Base-by-base conservation (phyloP, 1,284 basidiomycete species). In the Singerocomus rubriflavus region DNA sequence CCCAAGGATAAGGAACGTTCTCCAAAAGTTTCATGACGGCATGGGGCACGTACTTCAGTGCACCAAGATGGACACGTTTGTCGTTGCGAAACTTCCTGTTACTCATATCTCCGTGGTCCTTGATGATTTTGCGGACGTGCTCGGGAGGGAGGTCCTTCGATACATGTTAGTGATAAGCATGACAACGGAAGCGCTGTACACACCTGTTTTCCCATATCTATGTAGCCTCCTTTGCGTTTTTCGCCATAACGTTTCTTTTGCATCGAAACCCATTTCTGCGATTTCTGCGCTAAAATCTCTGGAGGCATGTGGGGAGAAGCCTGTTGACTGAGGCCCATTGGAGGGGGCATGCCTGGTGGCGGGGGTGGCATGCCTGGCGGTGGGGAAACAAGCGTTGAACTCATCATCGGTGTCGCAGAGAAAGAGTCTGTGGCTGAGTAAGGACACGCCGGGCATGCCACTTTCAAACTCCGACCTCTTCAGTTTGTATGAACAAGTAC, bases 1-100 rank as follows among this genome's bases (percentile, higher is more conserved):
- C 97, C 97, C 97, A 99, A 47, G 97, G 97, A 75, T 88, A 96
- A 48, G 97, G 97, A 64, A 99, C 95, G 73, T 99, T 99, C 75
- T 99, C 97, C 60, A 99, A 80, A 52, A 99, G 81, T 75, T 99
- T 99, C 88, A 99, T 92, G 57, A 99, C 95, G 36, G 97, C 97
- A 71, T 99, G 97, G 35, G 97, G 97, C 46, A 99, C 93, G 71
- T 99, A 99, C 75, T 98, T 98, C 65, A 99, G 82, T 46, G 96
- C 96, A 61, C 96, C 96, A 31, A 98, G 82, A 71, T 98, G 96
- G 41, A 98, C 97, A 59, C 97, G 92, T 76, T 99, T 99, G 79
- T 99, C 97, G 67, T 96, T 95, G 59, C 97, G 80, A 72, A 98
- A 99, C 75, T 95, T 94, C 69, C 91, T 82, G 68, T 92, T 93